A percentile compares a stretch with the other conserved stretches of the same genome.
Conservation (phyloP, 768 basidiomycete species). For the Suillus bovinus region DNA sequence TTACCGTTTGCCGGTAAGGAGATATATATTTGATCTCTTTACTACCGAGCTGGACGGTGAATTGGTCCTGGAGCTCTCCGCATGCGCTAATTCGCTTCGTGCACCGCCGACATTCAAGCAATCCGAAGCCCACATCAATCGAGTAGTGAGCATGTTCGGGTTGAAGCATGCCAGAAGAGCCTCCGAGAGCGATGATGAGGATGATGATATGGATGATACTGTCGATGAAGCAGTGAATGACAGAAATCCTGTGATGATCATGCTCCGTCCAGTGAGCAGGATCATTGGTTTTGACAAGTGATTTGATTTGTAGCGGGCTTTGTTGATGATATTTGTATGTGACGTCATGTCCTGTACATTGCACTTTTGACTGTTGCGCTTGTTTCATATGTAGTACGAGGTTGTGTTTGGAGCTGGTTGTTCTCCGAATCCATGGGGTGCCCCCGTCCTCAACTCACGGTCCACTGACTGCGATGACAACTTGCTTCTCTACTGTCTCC, state of each 20-base stretch:
- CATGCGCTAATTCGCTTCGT: slow-evolving; percentile 51
- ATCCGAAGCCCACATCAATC: slow-evolving; percentile 42
- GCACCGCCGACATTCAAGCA: slow-evolving; percentile 46
- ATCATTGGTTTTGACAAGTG: slow-evolving; percentile 54
- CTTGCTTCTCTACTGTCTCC: too few species aligned
- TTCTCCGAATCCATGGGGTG: too few species aligned
- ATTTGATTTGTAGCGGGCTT: slow-evolving; percentile 2
- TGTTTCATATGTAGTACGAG: slow-evolving; percentile 16
- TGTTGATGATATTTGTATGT: slow-evolving; percentile 5
- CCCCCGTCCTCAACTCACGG: too few species aligned
- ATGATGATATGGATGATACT: slow-evolving; percentile 50
- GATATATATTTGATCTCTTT: slow-evolving; percentile 93
- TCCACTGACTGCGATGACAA: too few species aligned
- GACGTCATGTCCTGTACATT: slow-evolving; percentile 4
- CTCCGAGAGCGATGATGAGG: slow-evolving; percentile 62
- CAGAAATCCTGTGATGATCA: slow-evolving; percentile 56
- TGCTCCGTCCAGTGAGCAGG: slow-evolving; percentile 55
- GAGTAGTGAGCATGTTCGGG: slow-evolving; percentile 65
- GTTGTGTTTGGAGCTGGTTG: too few species aligned
- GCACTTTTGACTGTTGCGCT: neutral
- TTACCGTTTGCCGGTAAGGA: slow-evolving; percentile 88
- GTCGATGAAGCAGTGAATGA: slow-evolving; percentile 39
- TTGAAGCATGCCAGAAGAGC: slow-evolving; percentile 48
- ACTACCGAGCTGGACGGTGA: slow-evolving; percentile 73
- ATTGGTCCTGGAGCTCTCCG: slow-evolving; percentile 53